These are phyloP conservation scores for Didymella pomorum DNA, from an alignment of 2,329 filamentous ascomycete species.

Conservation along the genomic window DNA sequence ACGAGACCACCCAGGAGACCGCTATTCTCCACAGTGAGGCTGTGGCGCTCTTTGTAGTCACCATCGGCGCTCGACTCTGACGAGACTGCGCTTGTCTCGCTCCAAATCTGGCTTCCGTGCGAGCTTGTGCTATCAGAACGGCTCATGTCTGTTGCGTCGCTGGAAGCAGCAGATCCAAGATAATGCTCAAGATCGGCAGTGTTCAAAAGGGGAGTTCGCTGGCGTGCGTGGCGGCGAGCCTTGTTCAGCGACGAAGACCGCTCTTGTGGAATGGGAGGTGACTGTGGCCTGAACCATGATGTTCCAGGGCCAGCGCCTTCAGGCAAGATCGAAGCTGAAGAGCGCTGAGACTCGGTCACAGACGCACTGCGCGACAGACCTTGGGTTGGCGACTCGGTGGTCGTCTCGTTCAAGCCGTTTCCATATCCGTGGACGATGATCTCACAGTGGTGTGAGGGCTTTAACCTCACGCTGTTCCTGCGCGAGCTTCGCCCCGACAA, in stretches of 20 bases:
- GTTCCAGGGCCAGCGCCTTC: conserved; percentile 27
- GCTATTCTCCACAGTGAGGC: conserved; percentile 32
- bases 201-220: conserved; percentile 37
- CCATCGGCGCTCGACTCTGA: conserved; percentile 40
- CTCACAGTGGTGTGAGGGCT: conserved; percentile 42
- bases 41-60: conserved; percentile 23
- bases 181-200: conserved; percentile 29
- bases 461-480: conserved; percentile 39
- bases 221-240: conserved; percentile 22
- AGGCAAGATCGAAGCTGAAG: conserved; percentile 26
- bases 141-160: conserved; percentile 21
- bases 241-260: conserved; percentile 23
- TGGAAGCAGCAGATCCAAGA: conserved; percentile 12
- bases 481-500: conserved; percentile 40
- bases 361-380: conserved; percentile 5
- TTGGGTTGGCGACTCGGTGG: conserved; percentile 13
- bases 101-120: conserved; percentile 39
- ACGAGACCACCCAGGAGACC: conserved; percentile 43
- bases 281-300: conserved; percentile 31
- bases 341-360: conserved; percentile 16
- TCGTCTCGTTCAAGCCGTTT: conserved; percentile 45
- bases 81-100: conserved; percentile 39
- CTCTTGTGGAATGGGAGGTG: conserved; percentile 24
- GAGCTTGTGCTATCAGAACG: conserved; percentile 43
- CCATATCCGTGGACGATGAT: conserved; percentile 52